phyloP scores from a whole-genome alignment of 2,329 filamentous ascomycete species.

The Sclerotinia spermophila region DNA sequence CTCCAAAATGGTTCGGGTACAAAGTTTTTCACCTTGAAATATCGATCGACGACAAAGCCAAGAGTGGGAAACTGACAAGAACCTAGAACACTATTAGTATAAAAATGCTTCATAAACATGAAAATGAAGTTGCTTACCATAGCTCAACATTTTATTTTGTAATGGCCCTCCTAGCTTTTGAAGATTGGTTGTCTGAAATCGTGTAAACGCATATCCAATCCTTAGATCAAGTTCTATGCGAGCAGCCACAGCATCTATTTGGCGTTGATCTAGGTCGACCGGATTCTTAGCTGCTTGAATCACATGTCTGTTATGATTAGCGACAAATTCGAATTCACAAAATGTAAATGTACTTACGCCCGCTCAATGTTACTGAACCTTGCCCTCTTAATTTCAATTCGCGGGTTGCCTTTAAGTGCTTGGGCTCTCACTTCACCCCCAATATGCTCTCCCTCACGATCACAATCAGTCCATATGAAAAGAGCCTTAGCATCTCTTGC shows the following conservation, averaged over 20 bases:
- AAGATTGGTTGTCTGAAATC: constrained; percentile 79
- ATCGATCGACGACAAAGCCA: constrained; percentile 94
- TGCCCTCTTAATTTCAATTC: constrained; percentile 77
- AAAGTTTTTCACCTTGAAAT: constrained; percentile 91
- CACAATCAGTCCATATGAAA: constrained; percentile 98
- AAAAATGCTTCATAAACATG: not conserved
- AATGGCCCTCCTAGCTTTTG: constrained; percentile 66
- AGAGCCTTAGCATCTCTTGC: constrained; percentile 69
- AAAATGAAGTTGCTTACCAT: constrained; percentile 54
- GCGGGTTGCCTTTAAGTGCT: constrained; percentile 68
- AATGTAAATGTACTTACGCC: constrained; percentile 53
- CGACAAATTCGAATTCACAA: not conserved
- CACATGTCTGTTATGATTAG: constrained; percentile 62
- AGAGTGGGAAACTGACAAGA: constrained; percentile 97
- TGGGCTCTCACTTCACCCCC: constrained; percentile 84
- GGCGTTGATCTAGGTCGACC: constrained; percentile 74
- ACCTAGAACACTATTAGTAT: constrained; percentile 40
- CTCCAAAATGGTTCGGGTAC: constrained; percentile 89
- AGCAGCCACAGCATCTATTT: constrained; percentile 82
- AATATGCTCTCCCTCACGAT: constrained; percentile 95
- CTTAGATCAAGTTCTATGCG: constrained; percentile 90
- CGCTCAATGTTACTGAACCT: constrained; percentile 94
- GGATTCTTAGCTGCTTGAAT: constrained; percentile 76
- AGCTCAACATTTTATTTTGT: constrained; percentile 60
- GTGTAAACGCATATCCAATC: constrained; percentile 88